Percentiles rank a stretch among this genome's conserved stretches.
Evolutionary conservation across 73 alveolate genomes (phyloP).

Genomic region (Stentor roeselii): DNA sequence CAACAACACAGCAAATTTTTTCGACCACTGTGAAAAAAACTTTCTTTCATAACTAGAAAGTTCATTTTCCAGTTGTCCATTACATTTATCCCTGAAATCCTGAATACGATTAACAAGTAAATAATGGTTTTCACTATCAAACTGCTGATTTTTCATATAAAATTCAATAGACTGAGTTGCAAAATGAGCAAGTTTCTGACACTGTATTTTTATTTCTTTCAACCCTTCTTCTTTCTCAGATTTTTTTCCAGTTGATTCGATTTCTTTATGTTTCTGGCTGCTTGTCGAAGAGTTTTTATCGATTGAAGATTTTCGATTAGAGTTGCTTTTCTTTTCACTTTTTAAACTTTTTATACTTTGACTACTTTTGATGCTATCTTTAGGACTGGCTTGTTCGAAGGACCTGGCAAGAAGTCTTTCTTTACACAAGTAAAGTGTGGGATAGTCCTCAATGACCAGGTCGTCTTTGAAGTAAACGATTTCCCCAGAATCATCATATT

Average conservation of each 20-base stretch:
- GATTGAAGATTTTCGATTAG: no score
- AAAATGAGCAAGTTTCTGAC: background rate
- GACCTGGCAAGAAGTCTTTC: background rate
- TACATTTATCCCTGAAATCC: no score
- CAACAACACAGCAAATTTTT: no score
- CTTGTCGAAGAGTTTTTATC: no score
- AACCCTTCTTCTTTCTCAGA: background rate
- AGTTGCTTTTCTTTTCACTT: background rate
- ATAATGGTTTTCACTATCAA: background rate
- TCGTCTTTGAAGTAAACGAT: background rate
- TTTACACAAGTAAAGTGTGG: background rate
- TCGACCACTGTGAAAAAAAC: no score
- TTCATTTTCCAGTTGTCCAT: no score
- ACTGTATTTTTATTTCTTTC: background rate
- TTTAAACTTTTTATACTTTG: background rate
- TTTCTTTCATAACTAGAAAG: no score
- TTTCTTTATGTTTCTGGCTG: no score
- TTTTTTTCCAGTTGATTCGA: background rate
- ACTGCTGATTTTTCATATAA: background rate
- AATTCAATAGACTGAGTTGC: background rate
- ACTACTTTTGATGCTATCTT: background rate
- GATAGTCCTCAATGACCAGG: background rate
- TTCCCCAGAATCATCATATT: background rate
- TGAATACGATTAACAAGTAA: no score
- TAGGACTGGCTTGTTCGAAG: background rate